Base-by-base conservation (phyloP, 1,284 basidiomycete genomes). In the Xerocomus cyaneibrunnescens region DNA sequence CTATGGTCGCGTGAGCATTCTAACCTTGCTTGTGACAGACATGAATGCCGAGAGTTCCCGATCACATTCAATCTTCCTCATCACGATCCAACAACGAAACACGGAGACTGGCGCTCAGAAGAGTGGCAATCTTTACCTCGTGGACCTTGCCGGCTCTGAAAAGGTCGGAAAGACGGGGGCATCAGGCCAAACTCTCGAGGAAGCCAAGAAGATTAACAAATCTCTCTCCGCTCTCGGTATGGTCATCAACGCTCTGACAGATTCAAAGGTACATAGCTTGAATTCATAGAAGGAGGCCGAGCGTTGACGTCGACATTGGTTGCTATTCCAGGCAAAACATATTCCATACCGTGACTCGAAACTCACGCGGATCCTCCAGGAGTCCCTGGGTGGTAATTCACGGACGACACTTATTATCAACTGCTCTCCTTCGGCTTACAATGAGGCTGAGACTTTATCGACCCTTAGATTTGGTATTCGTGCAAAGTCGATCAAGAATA, bases 191-290 rank as follows among this genome's bases (percentile, higher is more conserved):
- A 99, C 97, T 30, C 76, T 99, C 13, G 97, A 99, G 72, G 97
- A 99, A 72, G 97, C 97, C 13, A 99, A 99, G 82, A 99, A 99
- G 81, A 99, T 99, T 76, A 99, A 99, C 78, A 99, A 99, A 75
- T 94, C 90, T 52, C 75, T 99, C 37, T 98, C 94, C 19, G 96
- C 97, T 12, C 83, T 99, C 56, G 97, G 97, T 43, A 99, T 99
- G 95, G 97, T 99, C 68, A 99, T 99, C 72, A 99, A 99, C 65
- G 92, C 96, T 4, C 77, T 99, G 55, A 99, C 97, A 3, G 97
- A 99, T 66, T 83, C 89, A 56, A 98, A 98, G 83, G 94, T 89
- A 58, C 45, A 79, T 65, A 6, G 35, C 40, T 45, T 40, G 42
- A 17, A 38, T 56, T 38, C 46, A 23, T 17, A 2, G 34, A 36